Conservation (phyloP, 78 protist genomes). For the Capsaspora owczarzaki region DNA sequence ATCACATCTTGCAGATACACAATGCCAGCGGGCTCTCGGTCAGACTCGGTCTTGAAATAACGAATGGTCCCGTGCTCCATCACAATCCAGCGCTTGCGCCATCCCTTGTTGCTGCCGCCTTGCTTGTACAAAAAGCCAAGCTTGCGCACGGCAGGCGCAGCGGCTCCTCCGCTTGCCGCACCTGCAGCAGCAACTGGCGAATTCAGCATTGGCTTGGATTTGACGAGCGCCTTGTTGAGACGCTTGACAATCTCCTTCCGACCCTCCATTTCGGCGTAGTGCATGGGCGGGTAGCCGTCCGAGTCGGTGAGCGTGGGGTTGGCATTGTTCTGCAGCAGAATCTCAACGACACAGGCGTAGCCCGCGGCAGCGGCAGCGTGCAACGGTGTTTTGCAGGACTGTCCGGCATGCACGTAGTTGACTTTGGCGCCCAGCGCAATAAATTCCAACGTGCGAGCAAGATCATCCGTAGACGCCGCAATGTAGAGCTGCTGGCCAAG, state of each 20-base stretch:
- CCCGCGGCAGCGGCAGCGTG: background rate
- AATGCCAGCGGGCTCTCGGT: background rate
- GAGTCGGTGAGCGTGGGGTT: background rate
- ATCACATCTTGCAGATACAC: background rate
- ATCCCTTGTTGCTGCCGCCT: conserved; percentile 1
- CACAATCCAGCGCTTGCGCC: background rate
- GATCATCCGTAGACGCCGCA: background rate
- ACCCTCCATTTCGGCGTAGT: background rate
- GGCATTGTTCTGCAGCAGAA: background rate
- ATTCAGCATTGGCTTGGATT: too few species aligned
- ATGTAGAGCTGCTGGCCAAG: background rate
- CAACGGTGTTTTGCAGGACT: background rate
- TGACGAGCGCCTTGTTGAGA: background rate
- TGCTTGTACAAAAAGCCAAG: background rate
- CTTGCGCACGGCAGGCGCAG: too few species aligned
- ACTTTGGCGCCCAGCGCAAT: background rate
- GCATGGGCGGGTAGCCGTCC: background rate
- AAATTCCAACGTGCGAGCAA: background rate
- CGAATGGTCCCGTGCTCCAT: background rate
- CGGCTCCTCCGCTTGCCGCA: too few species aligned
- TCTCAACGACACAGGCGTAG: background rate
- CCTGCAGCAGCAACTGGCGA: too few species aligned
- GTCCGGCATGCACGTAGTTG: background rate
- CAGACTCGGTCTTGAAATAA: background rate
- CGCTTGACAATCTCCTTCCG: background rate